Conservation (phyloP, 495 filamentous ascomycete genomes). For the Aspergillus egyptiacus region DNA sequence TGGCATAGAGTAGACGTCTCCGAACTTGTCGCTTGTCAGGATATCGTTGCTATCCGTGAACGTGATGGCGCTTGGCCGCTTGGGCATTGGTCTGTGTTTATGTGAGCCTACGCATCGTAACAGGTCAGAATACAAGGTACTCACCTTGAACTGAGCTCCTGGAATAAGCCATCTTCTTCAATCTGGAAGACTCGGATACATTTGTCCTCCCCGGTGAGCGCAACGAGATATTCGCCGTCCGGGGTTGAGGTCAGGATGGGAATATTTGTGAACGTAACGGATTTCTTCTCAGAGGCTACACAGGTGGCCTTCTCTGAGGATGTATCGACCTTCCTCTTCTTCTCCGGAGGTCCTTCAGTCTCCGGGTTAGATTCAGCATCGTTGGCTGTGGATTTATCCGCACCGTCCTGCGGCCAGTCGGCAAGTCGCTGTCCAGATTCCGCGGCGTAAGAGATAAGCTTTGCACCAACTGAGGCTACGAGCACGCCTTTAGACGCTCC, state of each 20-base stretch:
- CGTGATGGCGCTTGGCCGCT: conserved; percentile 70
- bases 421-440: conserved; percentile 38
- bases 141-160: conserved; percentile 68
- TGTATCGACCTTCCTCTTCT: conserved; percentile 45
- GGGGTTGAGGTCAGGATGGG: conserved; percentile 52
- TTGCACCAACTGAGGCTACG: conserved; percentile 51
- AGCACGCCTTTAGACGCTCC: conserved; percentile 33
- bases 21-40: conserved; percentile 86
- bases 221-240: conserved; percentile 61
- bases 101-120: conserved; percentile 13
- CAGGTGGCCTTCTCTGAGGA: conserved; percentile 17
- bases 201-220: conserved; percentile 85
- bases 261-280: conserved; percentile 43
- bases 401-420: conserved; percentile 43
- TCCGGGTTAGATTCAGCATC: conserved; percentile 22
- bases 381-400: conserved; percentile 11
- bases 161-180: conserved; percentile 51
- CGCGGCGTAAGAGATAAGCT: conserved; percentile 46
- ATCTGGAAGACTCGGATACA: conserved; percentile 74
- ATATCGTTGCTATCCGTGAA: conserved; percentile 65
- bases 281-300: conserved; percentile 18
- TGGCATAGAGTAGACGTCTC: conserved; percentile 89
- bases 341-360: conserved; percentile 41
- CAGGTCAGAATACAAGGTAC: background rate
- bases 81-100: conserved; percentile 68